Base-by-base conservation (phyloP, 2,329 filamentous ascomycete species). In the Fusarium sp. region DNA sequence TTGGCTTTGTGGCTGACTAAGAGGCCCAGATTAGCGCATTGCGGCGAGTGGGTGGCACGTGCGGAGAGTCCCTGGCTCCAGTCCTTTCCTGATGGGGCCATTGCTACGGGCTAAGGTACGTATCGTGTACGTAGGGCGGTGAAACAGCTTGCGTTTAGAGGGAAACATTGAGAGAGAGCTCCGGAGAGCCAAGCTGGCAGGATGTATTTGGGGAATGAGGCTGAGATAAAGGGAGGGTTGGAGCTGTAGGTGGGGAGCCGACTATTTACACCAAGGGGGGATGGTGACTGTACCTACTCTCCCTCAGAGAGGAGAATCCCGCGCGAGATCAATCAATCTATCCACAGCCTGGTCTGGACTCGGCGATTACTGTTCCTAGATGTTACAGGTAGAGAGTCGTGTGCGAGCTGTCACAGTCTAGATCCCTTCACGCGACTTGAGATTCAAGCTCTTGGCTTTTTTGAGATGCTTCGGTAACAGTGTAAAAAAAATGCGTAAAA, bases 1-100 rank as follows among this genome's bases (percentile, higher is more conserved):
- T 14, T 67, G 58, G 62, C 62, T 69, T 38, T 51, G 24, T 33
- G 42, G 66, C 66, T 74, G 53, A 76, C 70, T 75, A 75, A 75
- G 20, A 35, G 42, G 38, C 42, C 24, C 61, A 70, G 58, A 29
- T 72, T 59, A 70, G 62, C 57, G 40, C 22, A 22, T 29, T 53
- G 36, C 29, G 27, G 12, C 27, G 49, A 62, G 40, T 31, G 61
- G 63, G 55, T 61, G 64, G 59, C 71, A 72, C 65, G 61, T 74
- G 71, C 61, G 64, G 65, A 69, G 71, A 69, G 69, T 72, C 71
- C 71, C 71, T 62, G 59, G 67, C 35, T 42, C 60, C n/a, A 56
- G 53, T 20, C 46, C 46, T 53, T 62, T 36, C 46, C 46, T 38
- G n/a, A 71, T 29, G 35, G 60, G 60, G 55, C 38, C 35, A 74